Evolutionary conservation across 495 filamentous ascomycete genomes (phyloP), one percentile per base, ranked within the genome.

Genomic region (Talaromyces adpressus): DNA sequence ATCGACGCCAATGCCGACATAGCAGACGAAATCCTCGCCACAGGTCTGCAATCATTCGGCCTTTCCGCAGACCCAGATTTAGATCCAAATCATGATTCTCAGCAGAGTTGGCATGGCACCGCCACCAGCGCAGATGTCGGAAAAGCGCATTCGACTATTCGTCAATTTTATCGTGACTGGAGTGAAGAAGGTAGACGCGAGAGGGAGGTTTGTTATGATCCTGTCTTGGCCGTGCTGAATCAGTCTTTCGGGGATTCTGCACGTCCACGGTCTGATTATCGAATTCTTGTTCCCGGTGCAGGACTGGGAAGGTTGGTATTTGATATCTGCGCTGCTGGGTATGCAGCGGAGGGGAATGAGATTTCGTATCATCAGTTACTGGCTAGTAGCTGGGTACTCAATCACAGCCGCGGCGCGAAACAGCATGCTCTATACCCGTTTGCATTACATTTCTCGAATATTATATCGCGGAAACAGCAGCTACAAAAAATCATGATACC

Each of bases 131-230:
- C 76, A 3, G 93, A 97, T 71, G 68, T 95, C 56, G 92, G 94
- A 68, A 99, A 97, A 73, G 94, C 93, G 18, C 83, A 89, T 65
- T 93, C 90, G 59, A 97, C 91, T 6, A 79, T 99, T 57, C 82
- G 92, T 22, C 94, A 99, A 70, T 90, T 99, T 69, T 97, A 91
- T 70, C 90, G 94, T 6, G 94, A 99, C 72, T 99, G 94, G 94
- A 91, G 90, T 47, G 81, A 79, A 8, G 93, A 90, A 67, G 94
- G 93, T 3, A 74, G 72, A 20, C 61, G 71, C 0, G 94, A 99
- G 76, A 81, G 95, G 5, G 77, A 84, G 4, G 86, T 85, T 9
- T 92, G 88, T 73, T 93, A 92, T 71, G 79, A 76, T 1, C 91
- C 90, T 0, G 81, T 98, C 3, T 76, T 93, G 56, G 65, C 72